Conservation (phyloP, 352 stramenopile species). For the Lagenidium giganteum region DNA sequence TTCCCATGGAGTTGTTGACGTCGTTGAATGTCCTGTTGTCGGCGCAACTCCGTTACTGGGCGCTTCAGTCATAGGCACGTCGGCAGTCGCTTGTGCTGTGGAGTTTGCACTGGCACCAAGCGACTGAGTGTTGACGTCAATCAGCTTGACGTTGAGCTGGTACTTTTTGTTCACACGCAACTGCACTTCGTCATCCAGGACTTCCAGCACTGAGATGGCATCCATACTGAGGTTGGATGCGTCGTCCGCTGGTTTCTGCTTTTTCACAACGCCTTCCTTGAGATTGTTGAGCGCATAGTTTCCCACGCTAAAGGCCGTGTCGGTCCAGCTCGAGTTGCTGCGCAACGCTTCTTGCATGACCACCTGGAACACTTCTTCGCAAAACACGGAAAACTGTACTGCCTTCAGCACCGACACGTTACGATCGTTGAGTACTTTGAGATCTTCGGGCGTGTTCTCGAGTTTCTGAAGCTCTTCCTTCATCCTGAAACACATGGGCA, state of each 20-base stretch:
- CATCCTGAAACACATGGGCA: slow-evolving; percentile 29
- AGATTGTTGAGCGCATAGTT: no score
- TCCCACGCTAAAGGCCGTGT: slow-evolving; percentile 58
- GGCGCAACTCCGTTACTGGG: neutral
- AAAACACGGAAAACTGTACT: slow-evolving; percentile 85
- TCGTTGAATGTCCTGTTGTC: no score
- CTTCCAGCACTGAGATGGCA: slow-evolving; percentile 64
- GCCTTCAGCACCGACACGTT: slow-evolving; percentile 71
- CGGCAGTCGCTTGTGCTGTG: no score
- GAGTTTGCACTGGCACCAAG: no score
- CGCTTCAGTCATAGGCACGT: slow-evolving; percentile 8
- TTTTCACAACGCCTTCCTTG: slow-evolving; percentile 27
- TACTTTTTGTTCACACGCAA: slow-evolving; percentile 75
- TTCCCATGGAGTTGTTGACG: no score
- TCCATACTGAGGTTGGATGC: slow-evolving; percentile 4
- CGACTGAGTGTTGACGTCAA: slow-evolving; percentile 54
- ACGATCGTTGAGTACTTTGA: slow-evolving; percentile 53
- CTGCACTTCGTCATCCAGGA: slow-evolving; percentile 78
- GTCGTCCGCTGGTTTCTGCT: slow-evolving; percentile 29
- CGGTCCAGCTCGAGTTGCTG: slow-evolving; percentile 57
- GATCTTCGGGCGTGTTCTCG: slow-evolving; percentile 55
- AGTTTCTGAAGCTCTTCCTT: slow-evolving; percentile 50
- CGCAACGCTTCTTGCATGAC: slow-evolving; percentile 79
- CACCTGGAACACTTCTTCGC: slow-evolving; percentile 80
- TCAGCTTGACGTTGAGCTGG: slow-evolving; percentile 58